These are phyloP conservation scores for Polyporus arcularius DNA, from an alignment of 768 basidiomycete genomes.

Conservation along the genomic window DNA sequence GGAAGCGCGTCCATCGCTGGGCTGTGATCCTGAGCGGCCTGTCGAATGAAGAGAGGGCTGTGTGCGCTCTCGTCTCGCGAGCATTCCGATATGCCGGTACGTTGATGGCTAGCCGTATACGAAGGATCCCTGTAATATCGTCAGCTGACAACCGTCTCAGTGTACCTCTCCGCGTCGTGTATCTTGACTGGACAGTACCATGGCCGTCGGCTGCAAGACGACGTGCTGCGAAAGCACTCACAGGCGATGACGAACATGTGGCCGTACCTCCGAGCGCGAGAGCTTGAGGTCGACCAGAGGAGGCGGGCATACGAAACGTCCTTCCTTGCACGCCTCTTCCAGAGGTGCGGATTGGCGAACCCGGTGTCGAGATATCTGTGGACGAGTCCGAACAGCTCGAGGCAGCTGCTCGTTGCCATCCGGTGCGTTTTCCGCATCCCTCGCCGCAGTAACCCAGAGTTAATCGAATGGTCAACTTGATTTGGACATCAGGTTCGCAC, in stretches of 20 bases:
- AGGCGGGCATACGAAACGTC: constrained; percentile 45
- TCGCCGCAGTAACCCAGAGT: too few species aligned
- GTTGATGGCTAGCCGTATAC: not conserved
- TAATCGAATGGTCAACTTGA: too few species aligned
- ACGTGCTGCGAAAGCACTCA: constrained; percentile 40
- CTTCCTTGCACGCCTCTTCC: constrained; percentile 48
- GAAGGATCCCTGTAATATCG: not conserved
- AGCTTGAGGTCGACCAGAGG: constrained; percentile 41
- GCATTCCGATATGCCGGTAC: constrained; percentile 66
- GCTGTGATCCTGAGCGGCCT: constrained; percentile 57
- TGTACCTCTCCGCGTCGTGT: constrained; percentile 60
- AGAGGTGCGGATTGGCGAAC: constrained; percentile 21
- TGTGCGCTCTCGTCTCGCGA: constrained; percentile 56
- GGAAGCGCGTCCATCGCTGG: constrained; percentile 54
- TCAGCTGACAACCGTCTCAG: constrained; percentile 36
- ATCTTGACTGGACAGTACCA: constrained; percentile 48
- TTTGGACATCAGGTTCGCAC: constrained; percentile 50
- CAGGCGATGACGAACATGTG: constrained; percentile 60
- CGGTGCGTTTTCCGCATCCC: constrained; percentile 41
- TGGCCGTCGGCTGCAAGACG: constrained; percentile 47
- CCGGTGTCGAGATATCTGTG: constrained; percentile 52
- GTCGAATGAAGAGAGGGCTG: constrained; percentile 41
- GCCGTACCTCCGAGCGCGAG: constrained; percentile 66
- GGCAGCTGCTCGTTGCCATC: constrained; percentile 56
- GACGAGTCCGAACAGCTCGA: constrained; percentile 58